phyloP scores from a whole-genome alignment of 139 green algal species.

The Chlamydomonas sp. region DNA sequence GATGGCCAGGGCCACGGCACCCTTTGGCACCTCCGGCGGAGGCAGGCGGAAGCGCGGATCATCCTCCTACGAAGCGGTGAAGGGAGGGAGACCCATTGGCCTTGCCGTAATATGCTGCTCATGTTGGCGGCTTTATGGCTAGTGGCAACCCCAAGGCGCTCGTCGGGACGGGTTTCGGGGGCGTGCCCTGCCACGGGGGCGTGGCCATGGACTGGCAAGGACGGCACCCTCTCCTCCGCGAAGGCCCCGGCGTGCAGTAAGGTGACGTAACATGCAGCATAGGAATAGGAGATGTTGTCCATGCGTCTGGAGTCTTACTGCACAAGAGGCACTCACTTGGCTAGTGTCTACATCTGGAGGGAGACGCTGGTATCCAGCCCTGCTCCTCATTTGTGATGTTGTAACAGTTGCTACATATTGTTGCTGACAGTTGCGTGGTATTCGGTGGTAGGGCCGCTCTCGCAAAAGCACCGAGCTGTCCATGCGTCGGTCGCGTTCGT shows the following conservation, averaged over 20 bases:
- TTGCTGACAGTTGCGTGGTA: not conserved
- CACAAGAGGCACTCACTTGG: not conserved
- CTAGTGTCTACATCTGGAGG: not conserved
- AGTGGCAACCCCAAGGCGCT: too few species aligned
- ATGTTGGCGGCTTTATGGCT: not conserved
- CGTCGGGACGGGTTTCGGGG: too few species aligned
- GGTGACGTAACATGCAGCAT: not conserved
- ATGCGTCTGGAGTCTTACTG: not conserved
- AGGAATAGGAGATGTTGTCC: not conserved
- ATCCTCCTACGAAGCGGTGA: not conserved
- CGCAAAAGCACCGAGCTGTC: too few species aligned
- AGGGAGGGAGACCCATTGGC: not conserved
- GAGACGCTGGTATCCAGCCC: not conserved
- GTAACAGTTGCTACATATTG: not conserved
- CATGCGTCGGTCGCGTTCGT: too few species aligned
- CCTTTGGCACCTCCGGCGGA: conserved; percentile 27
- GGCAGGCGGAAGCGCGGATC: conserved; percentile 9
- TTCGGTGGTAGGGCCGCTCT: too few species aligned
- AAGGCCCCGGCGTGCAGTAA: too few species aligned
- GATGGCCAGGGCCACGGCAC: conserved; percentile 48
- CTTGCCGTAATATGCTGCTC: not conserved
- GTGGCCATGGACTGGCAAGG: not conserved
- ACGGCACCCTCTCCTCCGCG: not conserved
- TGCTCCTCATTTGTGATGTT: not conserved
- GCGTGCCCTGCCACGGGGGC: too few species aligned